A percentile compares a stretch with the other conserved stretches of the same genome.
These are phyloP conservation scores for Fusarium heterosporum DNA, from an alignment of 2,329 filamentous ascomycete genomes.

Conservation along the genomic window DNA sequence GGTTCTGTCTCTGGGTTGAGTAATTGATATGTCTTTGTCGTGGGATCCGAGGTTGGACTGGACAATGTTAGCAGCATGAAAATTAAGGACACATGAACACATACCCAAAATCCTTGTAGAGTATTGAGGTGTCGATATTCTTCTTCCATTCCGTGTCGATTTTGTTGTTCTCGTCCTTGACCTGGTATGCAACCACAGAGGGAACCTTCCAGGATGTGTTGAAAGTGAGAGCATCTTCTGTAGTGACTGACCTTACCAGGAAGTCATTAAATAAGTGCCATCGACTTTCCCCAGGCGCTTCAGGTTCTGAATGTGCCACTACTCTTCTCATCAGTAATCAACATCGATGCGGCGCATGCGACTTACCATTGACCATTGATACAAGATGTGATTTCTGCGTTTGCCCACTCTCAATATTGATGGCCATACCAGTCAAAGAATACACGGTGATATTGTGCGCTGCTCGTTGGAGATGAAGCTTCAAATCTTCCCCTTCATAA, in stretches of 20 bases:
- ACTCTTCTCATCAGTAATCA: slow-evolving; percentile 41
- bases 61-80: slow-evolving; percentile 14
- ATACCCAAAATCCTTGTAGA: slow-evolving; percentile 78
- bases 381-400: slow-evolving; percentile 92
- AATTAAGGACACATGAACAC: slow-evolving; percentile 29
- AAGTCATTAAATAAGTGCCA: slow-evolving; percentile 99
- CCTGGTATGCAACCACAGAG: slow-evolving; percentile 86
- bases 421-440: slow-evolving; percentile 88
- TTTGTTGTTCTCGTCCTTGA: slow-evolving; percentile 81
- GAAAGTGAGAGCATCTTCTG: slow-evolving; percentile 88
- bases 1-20: slow-evolving; percentile 70
- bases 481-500: slow-evolving; percentile 91
- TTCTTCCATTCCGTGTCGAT: slow-evolving; percentile 90
- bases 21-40: slow-evolving; percentile 68
- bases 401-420: slow-evolving; percentile 88
- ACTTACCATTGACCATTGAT: slow-evolving; percentile 82
- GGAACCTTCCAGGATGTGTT: slow-evolving; percentile 93
- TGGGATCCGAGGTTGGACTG: slow-evolving; percentile 56
- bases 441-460: slow-evolving; percentile 88
- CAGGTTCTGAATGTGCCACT: slow-evolving; percentile 75
- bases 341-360: background rate
- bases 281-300: slow-evolving; percentile 70
- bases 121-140: slow-evolving; percentile 82
- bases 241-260: slow-evolving; percentile 81
- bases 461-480: slow-evolving; percentile 80